These are phyloP conservation scores for Amaranthus tricolor DNA, from an alignment of 179 eudicot species.

Conservation along the genomic window DNA sequence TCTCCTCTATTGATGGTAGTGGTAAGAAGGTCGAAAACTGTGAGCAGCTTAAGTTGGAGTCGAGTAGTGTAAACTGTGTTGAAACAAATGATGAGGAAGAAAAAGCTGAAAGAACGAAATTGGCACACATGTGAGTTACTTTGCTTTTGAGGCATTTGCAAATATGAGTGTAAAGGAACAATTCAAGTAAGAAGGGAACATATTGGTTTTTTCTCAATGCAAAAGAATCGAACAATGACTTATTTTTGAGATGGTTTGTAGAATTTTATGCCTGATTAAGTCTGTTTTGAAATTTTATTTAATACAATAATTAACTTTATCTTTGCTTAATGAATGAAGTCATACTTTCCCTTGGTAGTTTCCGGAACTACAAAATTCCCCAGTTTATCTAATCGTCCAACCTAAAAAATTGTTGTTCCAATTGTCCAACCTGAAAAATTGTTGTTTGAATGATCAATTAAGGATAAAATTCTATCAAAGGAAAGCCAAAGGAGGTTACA, in stretches of 20 bases:
- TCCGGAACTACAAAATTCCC: not conserved
- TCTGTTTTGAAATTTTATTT: slow-evolving; percentile 4
- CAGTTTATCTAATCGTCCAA: not conserved
- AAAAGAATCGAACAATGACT: not conserved
- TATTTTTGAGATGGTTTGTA: slow-evolving; percentile 10
- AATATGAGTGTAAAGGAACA: not conserved
- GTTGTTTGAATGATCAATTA: not conserved
- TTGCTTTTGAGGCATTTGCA: not conserved
- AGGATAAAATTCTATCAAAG: not conserved
- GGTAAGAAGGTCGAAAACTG: slow-evolving; percentile 24
- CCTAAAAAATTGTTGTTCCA: not conserved
- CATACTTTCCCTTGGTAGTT: not conserved
- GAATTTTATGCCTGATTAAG: not conserved
- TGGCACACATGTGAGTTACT: slow-evolving; percentile 50
- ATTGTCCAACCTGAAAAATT: not conserved
- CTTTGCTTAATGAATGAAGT: slow-evolving; percentile 5
- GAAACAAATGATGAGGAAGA: slow-evolving; percentile 41
- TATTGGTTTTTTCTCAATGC: slow-evolving; percentile 1
- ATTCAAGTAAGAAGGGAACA: not conserved
- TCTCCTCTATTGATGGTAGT: slow-evolving; percentile 19
- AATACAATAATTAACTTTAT: not conserved
- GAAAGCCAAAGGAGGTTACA: not conserved
- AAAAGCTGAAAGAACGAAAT: slow-evolving; percentile 32
- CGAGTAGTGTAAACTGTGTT: slow-evolving; percentile 31
- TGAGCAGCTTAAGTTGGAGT: slow-evolving; percentile 41